Conservation (phyloP, 768 basidiomycete species). For the Tubosaeta brunneosetosa region DNA sequence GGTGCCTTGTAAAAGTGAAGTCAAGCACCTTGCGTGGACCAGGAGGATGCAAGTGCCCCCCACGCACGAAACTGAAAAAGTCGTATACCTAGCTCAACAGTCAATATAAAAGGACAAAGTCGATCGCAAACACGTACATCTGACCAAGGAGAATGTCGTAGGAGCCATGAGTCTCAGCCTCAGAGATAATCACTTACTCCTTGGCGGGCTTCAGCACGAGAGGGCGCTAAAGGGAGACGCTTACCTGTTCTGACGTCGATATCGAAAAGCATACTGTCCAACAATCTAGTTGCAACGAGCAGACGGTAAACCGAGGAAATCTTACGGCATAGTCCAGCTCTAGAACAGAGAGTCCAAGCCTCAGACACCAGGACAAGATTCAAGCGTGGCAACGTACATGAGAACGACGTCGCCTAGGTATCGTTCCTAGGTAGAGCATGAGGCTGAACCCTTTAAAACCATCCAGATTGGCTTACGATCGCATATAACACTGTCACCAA, state of each 20-base stretch:
- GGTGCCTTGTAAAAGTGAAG: neutral
- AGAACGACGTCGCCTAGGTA: conserved; percentile 30
- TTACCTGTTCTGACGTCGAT: conserved; percentile 17
- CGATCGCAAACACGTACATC: conserved; percentile 15
- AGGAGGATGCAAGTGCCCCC: conserved; percentile 29
- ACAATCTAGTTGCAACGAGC: neutral
- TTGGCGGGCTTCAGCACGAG: conserved; percentile 5
- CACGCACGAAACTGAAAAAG: conserved; percentile 31
- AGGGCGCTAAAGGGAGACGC: neutral
- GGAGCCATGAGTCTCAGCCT: neutral
- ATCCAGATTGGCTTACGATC: conserved; percentile 15
- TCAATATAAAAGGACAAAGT: neutral
- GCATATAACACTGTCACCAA: conserved; percentile 23
- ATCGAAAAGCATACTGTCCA: conserved; percentile 20
- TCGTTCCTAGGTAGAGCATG: conserved; percentile 21
- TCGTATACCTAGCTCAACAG: conserved; percentile 13
- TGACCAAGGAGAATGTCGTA: neutral
- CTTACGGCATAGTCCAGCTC: conserved; percentile 20
- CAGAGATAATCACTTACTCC: conserved; percentile 19
- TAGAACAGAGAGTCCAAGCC: neutral
- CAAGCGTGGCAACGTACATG: conserved; percentile 15
- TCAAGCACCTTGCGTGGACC: conserved; percentile 29
- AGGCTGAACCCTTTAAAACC: neutral
- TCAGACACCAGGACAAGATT: conserved; percentile 2
- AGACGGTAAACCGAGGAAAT: neutral